Percentiles rank a stretch among this genome's conserved stretches.
These are phyloP conservation scores for Platanthera zijinensis DNA, from an alignment of 106 monocot species.

Conservation along the genomic window DNA sequence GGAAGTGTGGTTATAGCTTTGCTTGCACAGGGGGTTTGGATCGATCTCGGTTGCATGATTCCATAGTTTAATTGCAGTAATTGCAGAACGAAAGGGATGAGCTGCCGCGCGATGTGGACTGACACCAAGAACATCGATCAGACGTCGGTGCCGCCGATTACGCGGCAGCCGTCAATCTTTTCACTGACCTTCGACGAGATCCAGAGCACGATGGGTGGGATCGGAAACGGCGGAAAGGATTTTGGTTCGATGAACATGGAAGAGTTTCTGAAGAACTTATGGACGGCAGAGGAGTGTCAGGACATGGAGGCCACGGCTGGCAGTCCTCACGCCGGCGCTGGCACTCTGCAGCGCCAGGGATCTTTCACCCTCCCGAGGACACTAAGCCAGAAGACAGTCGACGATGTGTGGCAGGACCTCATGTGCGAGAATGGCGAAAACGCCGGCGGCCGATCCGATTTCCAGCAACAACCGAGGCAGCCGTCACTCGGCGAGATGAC, in stretches of 20 bases:
- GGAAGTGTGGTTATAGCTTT: not conserved
- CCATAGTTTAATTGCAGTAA: not conserved
- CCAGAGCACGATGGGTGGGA: slow-evolving; percentile 49
- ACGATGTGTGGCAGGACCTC: slow-evolving; percentile 77
- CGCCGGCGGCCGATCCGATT: not conserved
- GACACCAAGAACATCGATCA: not conserved
- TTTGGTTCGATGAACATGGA: slow-evolving; percentile 93
- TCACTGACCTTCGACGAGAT: slow-evolving; percentile 75
- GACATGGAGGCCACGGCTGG: slow-evolving; percentile 18
- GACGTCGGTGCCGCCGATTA: slow-evolving; percentile 19
- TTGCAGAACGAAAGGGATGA: not conserved
- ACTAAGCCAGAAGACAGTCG: slow-evolving; percentile 62
- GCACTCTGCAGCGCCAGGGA: slow-evolving; percentile 29
- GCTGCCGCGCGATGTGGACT: not conserved
- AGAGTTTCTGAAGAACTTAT: slow-evolving; percentile 58
- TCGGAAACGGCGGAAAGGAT: slow-evolving; percentile 33
- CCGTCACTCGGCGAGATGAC: slow-evolving; percentile 70
- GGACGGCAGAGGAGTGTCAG: slow-evolving; percentile 62
- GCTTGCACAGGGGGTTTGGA: not conserved
- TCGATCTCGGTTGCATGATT: not conserved
- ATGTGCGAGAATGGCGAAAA: slow-evolving; percentile 8
- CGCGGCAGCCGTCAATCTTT: slow-evolving; percentile 60
- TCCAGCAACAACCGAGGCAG: slow-evolving; percentile 24
- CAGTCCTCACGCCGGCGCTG: not conserved
- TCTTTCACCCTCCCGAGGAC: slow-evolving; percentile 38